These are phyloP conservation scores for Dichotomopilus funicola DNA, from an alignment of 2,329 filamentous ascomycete species.

Conservation along the genomic window DNA sequence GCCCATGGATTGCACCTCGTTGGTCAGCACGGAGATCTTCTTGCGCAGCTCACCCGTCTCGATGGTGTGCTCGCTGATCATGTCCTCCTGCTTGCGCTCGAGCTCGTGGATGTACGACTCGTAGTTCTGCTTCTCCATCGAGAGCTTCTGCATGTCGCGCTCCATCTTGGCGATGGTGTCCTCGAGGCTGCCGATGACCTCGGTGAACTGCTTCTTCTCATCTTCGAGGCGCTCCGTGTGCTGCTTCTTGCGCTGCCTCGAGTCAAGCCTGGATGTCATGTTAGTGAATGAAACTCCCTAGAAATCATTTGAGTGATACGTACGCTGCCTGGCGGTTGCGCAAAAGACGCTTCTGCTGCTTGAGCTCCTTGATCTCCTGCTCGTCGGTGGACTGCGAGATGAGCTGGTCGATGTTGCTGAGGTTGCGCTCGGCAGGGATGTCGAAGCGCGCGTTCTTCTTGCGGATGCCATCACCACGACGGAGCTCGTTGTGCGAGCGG, in stretches of 20 bases:
- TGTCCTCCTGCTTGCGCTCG: conserved; percentile 82
- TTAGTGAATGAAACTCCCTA: neutral
- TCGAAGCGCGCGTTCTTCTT: conserved; percentile 99
- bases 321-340: conserved; percentile 96
- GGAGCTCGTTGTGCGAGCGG: conserved; percentile 69
- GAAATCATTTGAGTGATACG: conserved; percentile 34
- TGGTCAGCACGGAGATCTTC: conserved; percentile 77
- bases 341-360: conserved; percentile 93
- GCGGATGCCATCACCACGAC: conserved; percentile 79
- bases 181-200: conserved; percentile 69
- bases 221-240: conserved; percentile 95
- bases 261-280: conserved; percentile 66
- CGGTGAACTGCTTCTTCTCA: conserved; percentile 88
- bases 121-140: conserved; percentile 67
- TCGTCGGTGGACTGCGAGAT: conserved; percentile 86
- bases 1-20: conserved; percentile 66
- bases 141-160: conserved; percentile 62
- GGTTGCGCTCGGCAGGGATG: conserved; percentile 86
- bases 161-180: conserved; percentile 66
- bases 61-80: conserved; percentile 80
- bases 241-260: conserved; percentile 94
- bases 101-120: conserved; percentile 69
- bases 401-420: conserved; percentile 89
- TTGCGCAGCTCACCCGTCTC: conserved; percentile 89
- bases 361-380: conserved; percentile 92